Evolutionary conservation across 805 yeast species (phyloP).

Genomic region (Lipomyces lipofer): DNA sequence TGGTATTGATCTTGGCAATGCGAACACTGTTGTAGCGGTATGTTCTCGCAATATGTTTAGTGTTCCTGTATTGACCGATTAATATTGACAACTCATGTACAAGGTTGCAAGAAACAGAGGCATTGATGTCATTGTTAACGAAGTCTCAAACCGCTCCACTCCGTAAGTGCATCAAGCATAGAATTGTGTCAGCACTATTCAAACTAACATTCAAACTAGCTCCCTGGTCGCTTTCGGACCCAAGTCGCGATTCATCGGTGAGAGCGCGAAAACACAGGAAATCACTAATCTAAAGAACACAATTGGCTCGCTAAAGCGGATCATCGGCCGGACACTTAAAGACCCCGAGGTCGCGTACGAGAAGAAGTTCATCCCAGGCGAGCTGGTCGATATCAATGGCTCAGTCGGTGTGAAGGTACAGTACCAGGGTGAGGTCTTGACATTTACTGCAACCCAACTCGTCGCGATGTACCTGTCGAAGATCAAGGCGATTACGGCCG

Average conservation of each 20-base stretch:
- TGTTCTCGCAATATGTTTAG: slow-evolving; percentile 1
- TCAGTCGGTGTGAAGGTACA: slow-evolving; percentile 82
- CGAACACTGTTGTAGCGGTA: slow-evolving; percentile 84
- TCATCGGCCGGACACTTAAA: slow-evolving; percentile 70
- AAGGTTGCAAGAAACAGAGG: slow-evolving; percentile 96
- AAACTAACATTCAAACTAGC: slow-evolving; percentile 14
- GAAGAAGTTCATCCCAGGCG: slow-evolving; percentile 69
- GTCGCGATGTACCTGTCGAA: slow-evolving; percentile 94
- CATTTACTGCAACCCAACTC: slow-evolving; percentile 85
- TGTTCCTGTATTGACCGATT: not conserved
- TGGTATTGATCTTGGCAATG: slow-evolving; percentile 97
- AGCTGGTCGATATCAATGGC: slow-evolving; percentile 65
- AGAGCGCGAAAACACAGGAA: slow-evolving; percentile 93
- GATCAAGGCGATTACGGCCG: slow-evolving; percentile 73
- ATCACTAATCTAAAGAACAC: slow-evolving; percentile 96
- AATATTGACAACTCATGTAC: not conserved
- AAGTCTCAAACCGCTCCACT: slow-evolving; percentile 96
- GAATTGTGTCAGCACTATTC: too few relatives aligned
- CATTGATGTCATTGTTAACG: slow-evolving; percentile 96
- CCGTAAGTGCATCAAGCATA: slow-evolving; percentile 68
- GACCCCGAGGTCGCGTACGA: slow-evolving; percentile 80
- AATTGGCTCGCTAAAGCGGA: slow-evolving; percentile 89
- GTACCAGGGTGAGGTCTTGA: slow-evolving; percentile 72
- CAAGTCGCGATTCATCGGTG: slow-evolving; percentile 91
- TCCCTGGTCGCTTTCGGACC: slow-evolving; percentile 85